Conservation (phyloP, 164 flowering plant genomes). For the Sextonia rubra region DNA sequence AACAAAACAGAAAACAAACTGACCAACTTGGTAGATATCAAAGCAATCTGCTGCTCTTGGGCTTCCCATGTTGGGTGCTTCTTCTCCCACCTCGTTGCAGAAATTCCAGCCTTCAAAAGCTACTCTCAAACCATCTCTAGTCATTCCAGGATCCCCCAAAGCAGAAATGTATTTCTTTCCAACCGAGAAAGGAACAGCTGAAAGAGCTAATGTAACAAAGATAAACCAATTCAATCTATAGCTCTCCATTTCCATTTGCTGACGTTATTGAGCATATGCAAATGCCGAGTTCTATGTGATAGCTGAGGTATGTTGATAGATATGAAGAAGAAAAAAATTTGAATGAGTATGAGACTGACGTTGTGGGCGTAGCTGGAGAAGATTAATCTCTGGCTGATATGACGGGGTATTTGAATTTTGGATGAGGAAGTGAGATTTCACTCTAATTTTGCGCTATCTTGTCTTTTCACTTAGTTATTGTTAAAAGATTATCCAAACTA, state of each 20-base stretch:
- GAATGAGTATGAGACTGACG: too few species aligned
- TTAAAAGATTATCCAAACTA: too few species aligned
- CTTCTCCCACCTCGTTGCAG: conserved; percentile 63
- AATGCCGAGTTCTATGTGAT: not conserved
- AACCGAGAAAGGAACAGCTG: not conserved
- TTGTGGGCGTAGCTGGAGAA: too few species aligned
- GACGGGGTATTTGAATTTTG: too few species aligned
- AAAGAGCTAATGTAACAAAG: not conserved
- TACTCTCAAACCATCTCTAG: conserved; percentile 7
- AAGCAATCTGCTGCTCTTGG: conserved; percentile 69
- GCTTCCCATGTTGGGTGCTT: conserved; percentile 61
- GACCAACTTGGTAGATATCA: conserved; percentile 21
- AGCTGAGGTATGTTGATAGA: too few species aligned
- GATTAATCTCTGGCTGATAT: too few species aligned
- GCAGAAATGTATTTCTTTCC: not conserved
- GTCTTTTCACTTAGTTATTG: too few species aligned
- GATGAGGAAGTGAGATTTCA: too few species aligned
- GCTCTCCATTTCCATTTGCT: not conserved
- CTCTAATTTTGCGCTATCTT: too few species aligned
- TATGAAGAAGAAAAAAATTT: too few species aligned
- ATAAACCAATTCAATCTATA: not conserved
- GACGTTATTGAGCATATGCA: not conserved
- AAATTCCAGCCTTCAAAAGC: conserved; percentile 52
- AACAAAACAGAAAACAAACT: too few species aligned
- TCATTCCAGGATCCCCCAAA: conserved; percentile 12